phyloP scores from a whole-genome alignment of 345 rosid species.

The Heritiera fomes region DNA sequence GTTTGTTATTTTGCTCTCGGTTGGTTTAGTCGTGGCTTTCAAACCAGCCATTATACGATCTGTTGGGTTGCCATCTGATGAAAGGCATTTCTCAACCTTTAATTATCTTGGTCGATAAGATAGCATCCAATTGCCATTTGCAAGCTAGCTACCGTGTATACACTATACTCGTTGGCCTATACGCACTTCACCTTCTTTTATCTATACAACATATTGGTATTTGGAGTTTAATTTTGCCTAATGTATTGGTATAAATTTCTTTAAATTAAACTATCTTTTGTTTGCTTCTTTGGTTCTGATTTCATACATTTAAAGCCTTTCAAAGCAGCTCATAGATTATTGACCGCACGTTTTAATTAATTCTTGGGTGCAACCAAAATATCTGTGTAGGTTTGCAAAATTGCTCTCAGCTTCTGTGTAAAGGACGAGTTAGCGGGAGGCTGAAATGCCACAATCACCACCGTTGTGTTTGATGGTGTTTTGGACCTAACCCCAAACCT shows the following conservation, averaged over 20 bases:
- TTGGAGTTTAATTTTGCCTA: neutral
- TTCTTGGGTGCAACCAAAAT: neutral
- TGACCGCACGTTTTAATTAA: neutral
- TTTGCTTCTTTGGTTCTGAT: no score
- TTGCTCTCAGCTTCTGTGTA: neutral
- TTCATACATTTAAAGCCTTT: no score
- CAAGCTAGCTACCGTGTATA: neutral
- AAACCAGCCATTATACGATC: conserved; percentile 26
- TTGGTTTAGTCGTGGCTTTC: conserved; percentile 47
- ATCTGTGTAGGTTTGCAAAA: neutral
- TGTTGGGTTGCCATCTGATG: conserved; percentile 32
- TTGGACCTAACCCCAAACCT: neutral
- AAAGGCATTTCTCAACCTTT: conserved; percentile 52
- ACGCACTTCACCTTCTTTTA: neutral
- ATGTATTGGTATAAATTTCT: neutral
- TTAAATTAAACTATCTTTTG: no score
- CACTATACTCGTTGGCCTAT: neutral
- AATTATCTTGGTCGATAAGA: conserved; percentile 35
- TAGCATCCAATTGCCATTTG: neutral
- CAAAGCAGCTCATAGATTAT: no score
- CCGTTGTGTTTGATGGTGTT: neutral
- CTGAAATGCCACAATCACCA: conserved; percentile 14
- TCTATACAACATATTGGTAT: neutral
- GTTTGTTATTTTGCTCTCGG: conserved; percentile 37
- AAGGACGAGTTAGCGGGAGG: neutral